Conservation (phyloP, 176 grass and related monocot species). For the Rhynchospora breviuscula region DNA sequence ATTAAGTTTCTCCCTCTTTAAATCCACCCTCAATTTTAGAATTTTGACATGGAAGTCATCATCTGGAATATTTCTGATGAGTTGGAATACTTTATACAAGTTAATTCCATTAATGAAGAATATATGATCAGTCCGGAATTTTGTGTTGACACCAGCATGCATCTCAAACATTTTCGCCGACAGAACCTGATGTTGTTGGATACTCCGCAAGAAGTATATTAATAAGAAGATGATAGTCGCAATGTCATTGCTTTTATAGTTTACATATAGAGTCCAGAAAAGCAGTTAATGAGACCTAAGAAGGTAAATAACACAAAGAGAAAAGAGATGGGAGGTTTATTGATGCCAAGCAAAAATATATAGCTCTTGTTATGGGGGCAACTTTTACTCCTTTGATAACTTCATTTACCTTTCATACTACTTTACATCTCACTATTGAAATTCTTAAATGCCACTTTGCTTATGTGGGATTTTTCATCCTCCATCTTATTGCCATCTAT, state of each 20-base stretch:
- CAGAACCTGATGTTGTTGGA: conserved; percentile 23
- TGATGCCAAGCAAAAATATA: not conserved
- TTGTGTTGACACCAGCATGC: conserved; percentile 30
- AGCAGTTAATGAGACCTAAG: not conserved
- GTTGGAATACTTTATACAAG: conserved; percentile 39
- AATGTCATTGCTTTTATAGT: not conserved
- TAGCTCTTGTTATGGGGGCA: not conserved
- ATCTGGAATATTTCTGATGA: conserved; percentile 21
- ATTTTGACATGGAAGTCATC: conserved; percentile 11
- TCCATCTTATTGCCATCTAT: too few species aligned
- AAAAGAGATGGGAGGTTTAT: not conserved
- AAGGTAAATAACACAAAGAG: not conserved
- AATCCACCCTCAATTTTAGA: not conserved
- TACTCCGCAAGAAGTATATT: not conserved
- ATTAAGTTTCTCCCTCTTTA: not conserved
- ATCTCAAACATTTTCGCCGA: conserved; percentile 44
- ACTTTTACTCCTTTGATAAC: not conserved
- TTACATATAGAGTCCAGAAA: not conserved
- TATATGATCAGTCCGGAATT: conserved; percentile 49
- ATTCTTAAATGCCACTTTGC: not conserved
- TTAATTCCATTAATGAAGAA: conserved; percentile 46
- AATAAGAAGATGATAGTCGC: not conserved
- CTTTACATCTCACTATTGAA: not conserved
- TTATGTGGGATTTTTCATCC: not conserved
- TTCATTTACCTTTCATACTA: not conserved